Base-by-base conservation (phyloP, 2,329 filamentous ascomycete genomes). In the Ciborinia camelliae region DNA sequence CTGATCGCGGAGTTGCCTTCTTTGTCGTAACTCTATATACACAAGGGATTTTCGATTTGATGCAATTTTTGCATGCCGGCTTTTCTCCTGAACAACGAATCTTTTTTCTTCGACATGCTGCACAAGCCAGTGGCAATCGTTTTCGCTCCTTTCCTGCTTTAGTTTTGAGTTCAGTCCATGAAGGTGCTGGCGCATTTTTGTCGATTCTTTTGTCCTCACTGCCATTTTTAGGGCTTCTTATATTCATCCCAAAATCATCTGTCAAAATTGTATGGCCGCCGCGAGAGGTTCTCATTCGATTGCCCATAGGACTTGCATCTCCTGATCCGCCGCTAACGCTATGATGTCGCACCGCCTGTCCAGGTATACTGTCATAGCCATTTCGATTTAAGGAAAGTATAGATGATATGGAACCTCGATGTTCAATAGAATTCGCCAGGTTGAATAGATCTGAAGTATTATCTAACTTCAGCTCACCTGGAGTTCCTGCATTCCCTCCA, bases 71-170 rank as follows among this genome's bases (percentile, higher is more conserved):
- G 81, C 95, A 99, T 0, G 93, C 91, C 3, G 95, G 95, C 77
- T 97, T 98, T 80, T 98, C 95, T 65, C 95, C 95, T 0, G 94
- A 98, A 76, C 95, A 99, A 62, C 94, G 88, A 68, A 99, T 98
- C 81, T 99, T 99, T 80, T 99, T 99, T 73, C 95, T 85, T 41
- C 95, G 86, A 74, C 95, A 99, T 45, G 93, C 93, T 72, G 98
- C 97, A 75, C 95, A 99, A 20, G 95, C 95, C 61, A 98, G 81
- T 2, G 95, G 95, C 41, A 99, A 80, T 51, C 95, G 85, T 77
- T 98, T 98, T 61, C 95, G 86, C 76, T 98, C 95, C 77, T 98
- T 99, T 20, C 95, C 95, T 2, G 95, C 95, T 76, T 94, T 94
- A 4, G 90, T 94, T 77, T 94, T 94, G 68, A 93, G 80, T 74